Evolutionary conservation across 495 filamentous ascomycete species (phyloP).

Genomic region (Trypethelium eluteriae): DNA sequence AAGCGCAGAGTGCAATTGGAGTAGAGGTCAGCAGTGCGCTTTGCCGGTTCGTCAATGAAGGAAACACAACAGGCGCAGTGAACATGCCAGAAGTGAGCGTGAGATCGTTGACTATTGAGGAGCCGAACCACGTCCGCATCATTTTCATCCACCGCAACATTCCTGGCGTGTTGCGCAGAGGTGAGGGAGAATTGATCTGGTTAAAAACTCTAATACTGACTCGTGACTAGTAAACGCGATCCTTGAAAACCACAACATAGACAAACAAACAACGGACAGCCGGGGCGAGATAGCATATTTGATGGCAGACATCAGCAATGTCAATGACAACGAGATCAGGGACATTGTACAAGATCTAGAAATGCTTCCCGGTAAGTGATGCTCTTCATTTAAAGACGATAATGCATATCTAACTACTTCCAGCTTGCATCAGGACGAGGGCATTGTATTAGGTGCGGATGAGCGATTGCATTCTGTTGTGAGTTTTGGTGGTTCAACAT

Average conservation of each 20-base stretch:
- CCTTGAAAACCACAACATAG: constrained; percentile 89
- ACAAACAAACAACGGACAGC: constrained; percentile 95
- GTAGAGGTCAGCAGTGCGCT: constrained; percentile 83
- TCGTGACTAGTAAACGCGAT: constrained; percentile 69
- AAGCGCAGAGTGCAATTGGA: constrained; percentile 94
- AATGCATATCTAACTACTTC: neutral
- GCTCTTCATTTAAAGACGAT: too few species aligned
- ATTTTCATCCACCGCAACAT: constrained; percentile 95
- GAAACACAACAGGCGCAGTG: constrained; percentile 79
- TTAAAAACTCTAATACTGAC: neutral
- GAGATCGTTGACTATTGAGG: constrained; percentile 76
- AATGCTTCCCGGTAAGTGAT: constrained; percentile 11
- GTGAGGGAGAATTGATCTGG: constrained; percentile 35
- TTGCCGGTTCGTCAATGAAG: constrained; percentile 87
- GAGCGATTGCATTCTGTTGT: neutral
- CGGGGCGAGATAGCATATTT: constrained; percentile 90
- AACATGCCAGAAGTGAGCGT: constrained; percentile 93
- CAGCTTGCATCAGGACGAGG: constrained; percentile 6
- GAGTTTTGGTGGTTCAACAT: neutral
- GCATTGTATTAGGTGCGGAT: neutral
- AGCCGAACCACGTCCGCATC: constrained; percentile 77
- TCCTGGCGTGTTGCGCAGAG: constrained; percentile 72
- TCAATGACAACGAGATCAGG: constrained; percentile 72
- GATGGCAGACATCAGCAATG: constrained; percentile 93
- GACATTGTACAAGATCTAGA: constrained; percentile 77